Conservation (phyloP, 768 basidiomycete genomes). For the Mycena galericulata region DNA sequence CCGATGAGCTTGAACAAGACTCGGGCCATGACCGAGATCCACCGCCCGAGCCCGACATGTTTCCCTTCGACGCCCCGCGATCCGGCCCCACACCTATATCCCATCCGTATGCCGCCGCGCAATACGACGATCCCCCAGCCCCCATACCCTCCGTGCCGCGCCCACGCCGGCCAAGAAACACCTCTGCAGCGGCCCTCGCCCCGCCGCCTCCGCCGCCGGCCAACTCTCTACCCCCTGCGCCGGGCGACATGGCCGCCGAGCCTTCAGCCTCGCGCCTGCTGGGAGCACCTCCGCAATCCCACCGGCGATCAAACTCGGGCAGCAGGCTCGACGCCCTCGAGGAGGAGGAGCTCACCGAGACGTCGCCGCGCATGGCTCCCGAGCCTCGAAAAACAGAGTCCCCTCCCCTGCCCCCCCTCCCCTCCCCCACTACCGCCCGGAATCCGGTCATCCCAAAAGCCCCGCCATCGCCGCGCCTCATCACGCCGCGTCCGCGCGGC, state of each 20-base stretch:
- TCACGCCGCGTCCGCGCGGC: conserved; percentile 66
- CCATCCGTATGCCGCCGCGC: conserved; percentile 66
- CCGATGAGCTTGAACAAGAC: conserved; percentile 1
- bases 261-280: conserved; percentile 41
- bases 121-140: conserved; percentile 53
- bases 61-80: conserved; percentile 48
- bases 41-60: conserved; percentile 27
- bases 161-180: conserved; percentile 61
- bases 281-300: conserved; percentile 52
- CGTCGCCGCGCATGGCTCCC: conserved; percentile 45
- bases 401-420: conserved; percentile 77
- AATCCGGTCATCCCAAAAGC: conserved; percentile 51
- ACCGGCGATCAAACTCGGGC: conserved; percentile 67
- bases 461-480: conserved; percentile 64
- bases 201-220: conserved; percentile 76
- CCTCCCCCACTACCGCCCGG: conserved; percentile 55
- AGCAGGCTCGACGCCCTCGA: conserved; percentile 69
- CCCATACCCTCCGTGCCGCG: conserved; percentile 32
- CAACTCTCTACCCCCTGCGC: conserved; percentile 70
- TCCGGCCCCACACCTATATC: conserved; percentile 21
- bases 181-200: conserved; percentile 64
- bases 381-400: conserved; percentile 56
- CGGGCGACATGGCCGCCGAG: conserved; percentile 42
- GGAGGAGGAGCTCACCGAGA: conserved; percentile 65
- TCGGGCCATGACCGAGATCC: conserved; percentile 19